Conservation (phyloP, 495 filamentous ascomycete species). For the Cenococcum geophilum region DNA sequence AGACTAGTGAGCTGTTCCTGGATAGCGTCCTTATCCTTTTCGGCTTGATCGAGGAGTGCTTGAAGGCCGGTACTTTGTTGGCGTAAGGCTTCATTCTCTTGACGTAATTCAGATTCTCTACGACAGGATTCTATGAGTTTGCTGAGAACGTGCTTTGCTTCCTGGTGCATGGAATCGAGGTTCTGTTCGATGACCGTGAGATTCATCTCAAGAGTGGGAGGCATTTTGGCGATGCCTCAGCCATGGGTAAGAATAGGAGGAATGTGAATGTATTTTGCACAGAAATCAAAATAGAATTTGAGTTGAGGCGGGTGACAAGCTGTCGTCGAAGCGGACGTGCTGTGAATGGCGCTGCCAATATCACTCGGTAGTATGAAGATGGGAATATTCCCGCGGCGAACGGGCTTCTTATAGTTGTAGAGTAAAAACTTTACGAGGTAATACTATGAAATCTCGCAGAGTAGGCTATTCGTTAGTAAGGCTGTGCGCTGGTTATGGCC, state of each 20-base stretch:
- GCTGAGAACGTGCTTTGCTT: neutral
- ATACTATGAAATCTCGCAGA: no score
- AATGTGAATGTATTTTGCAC: neutral
- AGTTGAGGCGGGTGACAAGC: neutral
- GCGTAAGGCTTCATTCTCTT: neutral
- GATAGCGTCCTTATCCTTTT: neutral
- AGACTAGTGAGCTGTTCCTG: neutral
- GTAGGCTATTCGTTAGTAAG: no score
- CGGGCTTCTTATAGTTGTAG: no score
- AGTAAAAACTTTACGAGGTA: no score
- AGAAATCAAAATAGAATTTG: neutral
- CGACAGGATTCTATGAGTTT: neutral
- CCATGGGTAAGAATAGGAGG: neutral
- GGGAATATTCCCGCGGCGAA: no score
- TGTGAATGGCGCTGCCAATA: neutral
- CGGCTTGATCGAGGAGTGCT: neutral
- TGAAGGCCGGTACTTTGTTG: neutral
- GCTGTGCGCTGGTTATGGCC: no score
- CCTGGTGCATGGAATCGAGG: slow-evolving; percentile 3
- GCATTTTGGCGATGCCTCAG: neutral
- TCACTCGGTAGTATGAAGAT: no score
- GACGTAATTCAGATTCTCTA: neutral
- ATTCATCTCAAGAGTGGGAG: neutral
- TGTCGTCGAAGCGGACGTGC: neutral
- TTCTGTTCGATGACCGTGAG: neutral